A percentile compares a stretch with the other conserved stretches of the same genome.
These are phyloP conservation scores for Hygrocybe coccinea DNA, from an alignment of 768 basidiomycete species.

Conservation along the genomic window DNA sequence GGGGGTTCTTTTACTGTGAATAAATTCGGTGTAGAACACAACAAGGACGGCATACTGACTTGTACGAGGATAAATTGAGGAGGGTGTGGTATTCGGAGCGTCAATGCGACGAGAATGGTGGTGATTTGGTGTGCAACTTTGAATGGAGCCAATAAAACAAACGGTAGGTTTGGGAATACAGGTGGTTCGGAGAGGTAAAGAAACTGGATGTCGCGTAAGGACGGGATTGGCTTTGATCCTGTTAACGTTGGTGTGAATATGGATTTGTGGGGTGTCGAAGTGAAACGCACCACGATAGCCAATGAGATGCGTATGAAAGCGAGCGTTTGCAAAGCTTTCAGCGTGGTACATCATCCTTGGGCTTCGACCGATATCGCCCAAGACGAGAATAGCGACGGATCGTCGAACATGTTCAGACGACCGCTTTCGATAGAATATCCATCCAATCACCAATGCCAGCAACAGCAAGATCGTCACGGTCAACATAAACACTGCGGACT, in stretches of 20 bases:
- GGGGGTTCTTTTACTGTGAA: conserved; percentile 69
- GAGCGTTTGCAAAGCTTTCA: conserved; percentile 78
- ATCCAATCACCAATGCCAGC: no score
- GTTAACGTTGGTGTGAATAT: conserved; percentile 8
- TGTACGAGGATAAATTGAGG: conserved; percentile 88
- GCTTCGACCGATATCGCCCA: conserved; percentile 93
- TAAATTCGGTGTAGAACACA: background rate
- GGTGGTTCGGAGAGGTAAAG: conserved; percentile 67
- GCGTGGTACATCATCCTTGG: conserved; percentile 99
- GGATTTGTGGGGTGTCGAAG: background rate
- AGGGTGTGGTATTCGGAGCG: conserved; percentile 56
- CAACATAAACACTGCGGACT: no score
- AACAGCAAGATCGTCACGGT: no score
- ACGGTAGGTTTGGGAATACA: conserved; percentile 49
- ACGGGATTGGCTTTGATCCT: conserved; percentile 77
- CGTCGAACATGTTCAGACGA: no score
- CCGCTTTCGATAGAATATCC: no score
- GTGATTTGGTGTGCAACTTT: conserved; percentile 72
- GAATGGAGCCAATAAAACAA: conserved; percentile 69
- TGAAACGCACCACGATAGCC: conserved; percentile 69
- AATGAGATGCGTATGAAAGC: conserved; percentile 73
- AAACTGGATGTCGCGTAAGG: conserved; percentile 62
- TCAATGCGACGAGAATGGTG: conserved; percentile 56
- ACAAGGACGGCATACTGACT: conserved; percentile 40
- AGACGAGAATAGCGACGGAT: conserved; percentile 83